Conservation (phyloP, 2,329 filamentous ascomycete genomes). For the Penicillium psychrosexuale region DNA sequence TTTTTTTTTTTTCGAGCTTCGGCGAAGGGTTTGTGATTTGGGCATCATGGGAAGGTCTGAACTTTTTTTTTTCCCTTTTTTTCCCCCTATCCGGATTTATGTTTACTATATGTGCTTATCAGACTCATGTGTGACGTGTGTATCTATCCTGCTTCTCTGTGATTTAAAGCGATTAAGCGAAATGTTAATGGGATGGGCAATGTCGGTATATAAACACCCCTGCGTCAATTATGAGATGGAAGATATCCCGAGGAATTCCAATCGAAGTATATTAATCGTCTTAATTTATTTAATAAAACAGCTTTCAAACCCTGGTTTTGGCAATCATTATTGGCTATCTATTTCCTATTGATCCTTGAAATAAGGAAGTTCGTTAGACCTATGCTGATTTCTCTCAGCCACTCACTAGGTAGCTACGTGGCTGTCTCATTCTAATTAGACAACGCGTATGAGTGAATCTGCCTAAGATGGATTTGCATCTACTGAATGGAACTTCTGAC, state of each 20-base stretch:
- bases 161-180: conserved; percentile 22
- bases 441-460: not conserved
- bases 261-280: not conserved
- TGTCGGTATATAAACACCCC: conserved; percentile 22
- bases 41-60: conserved; percentile 19
- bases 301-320: not conserved
- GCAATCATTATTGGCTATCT: not conserved
- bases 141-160: conserved; percentile 18
- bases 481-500: not conserved
- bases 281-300: not conserved
- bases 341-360: not conserved
- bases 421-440: not conserved
- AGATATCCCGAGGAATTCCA: not conserved
- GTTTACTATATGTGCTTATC: conserved; percentile 15
- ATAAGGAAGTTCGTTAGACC: not conserved
- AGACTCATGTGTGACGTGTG: conserved; percentile 28
- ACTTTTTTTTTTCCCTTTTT: conserved; percentile 6
- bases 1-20: conserved; percentile 6
- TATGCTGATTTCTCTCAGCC: not conserved
- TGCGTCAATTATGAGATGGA: conserved; percentile 14
- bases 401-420: not conserved
- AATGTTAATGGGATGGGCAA: conserved; percentile 17
- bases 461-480: not conserved
- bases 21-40: conserved; percentile 18
- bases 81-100: conserved; percentile 5